phyloP scores from a whole-genome alignment of 2,329 filamentous ascomycete species.

The Blastomyces parvus region DNA sequence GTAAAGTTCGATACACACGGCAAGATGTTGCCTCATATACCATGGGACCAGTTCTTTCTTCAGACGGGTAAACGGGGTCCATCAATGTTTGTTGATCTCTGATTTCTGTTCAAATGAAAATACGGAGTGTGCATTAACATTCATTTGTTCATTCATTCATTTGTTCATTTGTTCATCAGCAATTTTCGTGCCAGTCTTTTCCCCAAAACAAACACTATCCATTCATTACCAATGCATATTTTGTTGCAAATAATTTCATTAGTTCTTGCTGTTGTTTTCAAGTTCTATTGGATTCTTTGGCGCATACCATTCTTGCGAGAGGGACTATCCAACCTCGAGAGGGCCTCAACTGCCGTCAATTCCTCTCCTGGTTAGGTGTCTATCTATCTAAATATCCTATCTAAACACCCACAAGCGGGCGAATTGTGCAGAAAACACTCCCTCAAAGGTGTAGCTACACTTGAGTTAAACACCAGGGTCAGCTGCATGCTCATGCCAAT shows the following conservation, averaged over 20 bases:
- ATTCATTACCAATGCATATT: not conserved
- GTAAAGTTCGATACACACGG: not conserved
- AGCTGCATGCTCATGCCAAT: not conserved
- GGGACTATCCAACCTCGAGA: not conserved
- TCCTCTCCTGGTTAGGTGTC: not conserved
- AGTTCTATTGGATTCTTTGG: not conserved
- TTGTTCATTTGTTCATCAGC: not conserved
- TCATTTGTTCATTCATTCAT: not conserved
- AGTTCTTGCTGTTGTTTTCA: not conserved
- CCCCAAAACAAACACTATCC: not conserved
- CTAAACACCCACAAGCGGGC: not conserved
- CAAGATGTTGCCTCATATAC: not conserved
- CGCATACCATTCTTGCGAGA: not conserved
- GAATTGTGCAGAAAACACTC: not conserved
- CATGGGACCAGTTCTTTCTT: not conserved
- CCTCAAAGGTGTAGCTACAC: not conserved
- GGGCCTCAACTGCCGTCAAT: not conserved
- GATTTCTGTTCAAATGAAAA: not conserved
- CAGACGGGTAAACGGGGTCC: not conserved
- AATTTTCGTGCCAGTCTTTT: not conserved
- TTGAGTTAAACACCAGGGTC: too few species aligned
- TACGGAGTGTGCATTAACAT: not conserved
- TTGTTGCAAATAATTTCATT: not conserved
- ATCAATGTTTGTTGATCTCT: not conserved
- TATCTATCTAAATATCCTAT: not conserved